Percentiles rank a stretch among this genome's conserved stretches.
phyloP scores from a whole-genome alignment of 371 early-diverging fungal genomes.

The Mortierella sp. region DNA sequence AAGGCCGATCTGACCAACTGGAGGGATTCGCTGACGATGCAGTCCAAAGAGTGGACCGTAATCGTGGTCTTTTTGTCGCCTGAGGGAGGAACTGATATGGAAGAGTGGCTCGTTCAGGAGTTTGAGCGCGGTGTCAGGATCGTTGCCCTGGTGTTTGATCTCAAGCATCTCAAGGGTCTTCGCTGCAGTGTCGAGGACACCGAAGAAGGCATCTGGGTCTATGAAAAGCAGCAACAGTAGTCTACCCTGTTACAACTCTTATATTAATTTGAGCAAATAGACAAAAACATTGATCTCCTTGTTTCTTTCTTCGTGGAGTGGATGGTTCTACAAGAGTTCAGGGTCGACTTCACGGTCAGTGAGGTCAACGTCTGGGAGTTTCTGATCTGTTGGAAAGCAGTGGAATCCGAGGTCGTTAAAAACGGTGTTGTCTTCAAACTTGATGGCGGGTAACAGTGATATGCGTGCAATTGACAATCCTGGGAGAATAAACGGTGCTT shows the following conservation, averaged over 20 bases:
- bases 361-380: slow-evolving; percentile 31
- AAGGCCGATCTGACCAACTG: slow-evolving; percentile 64
- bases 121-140: slow-evolving; percentile 68
- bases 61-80: slow-evolving; percentile 72
- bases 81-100: slow-evolving; percentile 69
- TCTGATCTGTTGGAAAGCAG: slow-evolving; percentile 16
- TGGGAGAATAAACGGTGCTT: slow-evolving; percentile 70
- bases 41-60: slow-evolving; percentile 62
- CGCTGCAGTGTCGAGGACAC: slow-evolving; percentile 61
- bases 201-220: slow-evolving; percentile 70
- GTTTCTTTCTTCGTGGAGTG: background rate
- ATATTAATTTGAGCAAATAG: background rate
- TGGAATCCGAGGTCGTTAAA: slow-evolving; percentile 66
- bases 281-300: background rate
- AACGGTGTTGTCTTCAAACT: slow-evolving; percentile 71
- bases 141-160: slow-evolving; percentile 70
- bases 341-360: slow-evolving; percentile 42
- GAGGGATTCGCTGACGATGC: slow-evolving; percentile 49
- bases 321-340: slow-evolving; percentile 21
- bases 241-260: background rate
- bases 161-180: slow-evolving; percentile 67
- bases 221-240: slow-evolving; percentile 38
- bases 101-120: slow-evolving; percentile 65
- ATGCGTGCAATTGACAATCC: slow-evolving; percentile 61
- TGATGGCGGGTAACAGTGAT: slow-evolving; percentile 59